Percentiles rank a stretch among this genome's conserved stretches.
phyloP scores from a whole-genome alignment of 768 basidiomycete genomes.

The Thelephora ganbajun region DNA sequence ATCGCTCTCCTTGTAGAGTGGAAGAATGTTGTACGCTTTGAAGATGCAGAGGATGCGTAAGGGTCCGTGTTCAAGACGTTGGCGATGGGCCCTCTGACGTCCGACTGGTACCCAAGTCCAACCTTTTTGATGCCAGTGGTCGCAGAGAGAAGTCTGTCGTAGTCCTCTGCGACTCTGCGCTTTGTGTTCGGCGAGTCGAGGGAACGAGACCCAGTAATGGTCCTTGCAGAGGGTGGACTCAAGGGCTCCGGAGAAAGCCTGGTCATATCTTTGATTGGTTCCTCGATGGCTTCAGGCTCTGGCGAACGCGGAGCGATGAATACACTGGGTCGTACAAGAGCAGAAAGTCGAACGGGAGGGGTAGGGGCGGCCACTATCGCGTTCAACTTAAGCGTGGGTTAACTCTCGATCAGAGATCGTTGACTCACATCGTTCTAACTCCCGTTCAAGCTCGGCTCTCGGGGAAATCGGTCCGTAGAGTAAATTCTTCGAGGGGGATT shows the following conservation, averaged over 20 bases:
- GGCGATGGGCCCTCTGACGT: conserved; percentile 32
- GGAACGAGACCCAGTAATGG: conserved; percentile 9
- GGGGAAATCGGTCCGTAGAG: conserved; percentile 50
- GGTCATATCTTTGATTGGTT: conserved; percentile 31
- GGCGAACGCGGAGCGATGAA: conserved; percentile 40
- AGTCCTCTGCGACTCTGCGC: conserved; percentile 56
- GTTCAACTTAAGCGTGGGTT: neutral
- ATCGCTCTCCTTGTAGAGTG: conserved; percentile 35
- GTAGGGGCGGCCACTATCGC: conserved; percentile 10
- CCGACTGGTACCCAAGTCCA: conserved; percentile 73
- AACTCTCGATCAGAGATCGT: neutral
- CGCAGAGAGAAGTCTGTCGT: conserved; percentile 69
- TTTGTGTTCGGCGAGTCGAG: conserved; percentile 39
- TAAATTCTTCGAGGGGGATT: conserved; percentile 51
- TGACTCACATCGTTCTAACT: conserved; percentile 46
- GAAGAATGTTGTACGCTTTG: conserved; percentile 30
- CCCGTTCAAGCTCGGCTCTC: conserved; percentile 46
- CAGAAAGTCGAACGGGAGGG: conserved; percentile 44
- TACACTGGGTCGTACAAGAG: conserved; percentile 53
- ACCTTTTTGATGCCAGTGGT: conserved; percentile 68
- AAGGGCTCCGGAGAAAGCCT: conserved; percentile 49
- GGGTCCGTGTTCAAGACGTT: conserved; percentile 17
- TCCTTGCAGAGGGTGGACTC: conserved; percentile 46
- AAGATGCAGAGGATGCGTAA: conserved; percentile 14
- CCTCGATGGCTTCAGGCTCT: conserved; percentile 25